Base-by-base conservation (phyloP, 2,329 filamentous ascomycete genomes). In the Trichoderma sp. region DNA sequence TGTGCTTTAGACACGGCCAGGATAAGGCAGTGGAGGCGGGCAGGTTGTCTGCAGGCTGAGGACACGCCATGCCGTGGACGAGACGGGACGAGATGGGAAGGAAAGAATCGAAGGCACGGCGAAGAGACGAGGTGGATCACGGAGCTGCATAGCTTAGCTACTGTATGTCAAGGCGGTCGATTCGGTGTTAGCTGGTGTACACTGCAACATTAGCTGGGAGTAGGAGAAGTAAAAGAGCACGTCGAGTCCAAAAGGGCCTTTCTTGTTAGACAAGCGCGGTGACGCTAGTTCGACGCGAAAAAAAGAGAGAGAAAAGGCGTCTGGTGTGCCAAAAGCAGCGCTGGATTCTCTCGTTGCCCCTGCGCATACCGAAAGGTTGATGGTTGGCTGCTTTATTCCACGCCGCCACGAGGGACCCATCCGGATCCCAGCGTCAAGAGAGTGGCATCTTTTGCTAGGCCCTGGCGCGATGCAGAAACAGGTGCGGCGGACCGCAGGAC, bases 201-300 rank as follows among this genome's bases (percentile, higher is more conserved):
- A 18, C 39, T n/a, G 39, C 18, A 18, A n/a, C 39, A n/a, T 43
- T 43, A 8, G 65, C 65, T 68, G 65, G 43, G 54, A 59, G 54
- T 30, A 56, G 11, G 32, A 60, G 46, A 18, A 30, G 24, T 55
- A 55, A 13, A 8, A 34, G 26, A 54, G n/a, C n/a, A n/a, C n/a
- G n/a, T 14, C 6, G 32, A 34, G 32, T 13, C 32, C 32, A 34
- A 60, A 51, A 60, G 56, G 28, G 16, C 14, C 54, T 21, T 26
- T 37, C 30, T 28, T 37, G 63, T 43, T 26, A 68, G 74, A 76
- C 75, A 76, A 77, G 75, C 75, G 76, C 74, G 75, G 70, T 72
- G 72, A 77, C 73, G 73, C 76, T 75, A 77, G 70, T 58, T 51
- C 70, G 16, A 64, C 60, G 49, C 71, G 71, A 69, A 68, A 72